Conservation (phyloP, 108 stramenopile genomes). For the Skeletonema potamos region DNA sequence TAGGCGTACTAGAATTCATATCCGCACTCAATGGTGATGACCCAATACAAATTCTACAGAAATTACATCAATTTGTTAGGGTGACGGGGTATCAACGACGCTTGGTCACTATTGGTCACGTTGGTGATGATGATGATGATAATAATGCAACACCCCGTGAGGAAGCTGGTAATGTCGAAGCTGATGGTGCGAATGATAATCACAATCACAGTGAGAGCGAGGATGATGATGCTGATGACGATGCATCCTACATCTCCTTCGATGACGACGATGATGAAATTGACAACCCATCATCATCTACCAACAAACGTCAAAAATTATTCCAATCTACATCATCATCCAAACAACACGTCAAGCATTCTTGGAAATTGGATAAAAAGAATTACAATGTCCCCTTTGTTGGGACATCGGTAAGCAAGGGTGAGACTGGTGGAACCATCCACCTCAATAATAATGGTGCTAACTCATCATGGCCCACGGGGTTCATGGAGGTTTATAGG, state of each 20-base stretch:
- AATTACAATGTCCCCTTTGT: slow-evolving; percentile 83
- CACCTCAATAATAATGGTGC: slow-evolving; percentile 15
- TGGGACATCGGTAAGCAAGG: slow-evolving; percentile 74
- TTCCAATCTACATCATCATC: neutral
- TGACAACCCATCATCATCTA: slow-evolving; percentile 4
- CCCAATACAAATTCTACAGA: slow-evolving; percentile 49
- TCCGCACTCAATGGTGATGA: slow-evolving; percentile 81
- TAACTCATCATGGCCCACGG: slow-evolving; percentile 70
- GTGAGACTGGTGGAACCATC: slow-evolving; percentile 48
- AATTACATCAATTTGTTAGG: slow-evolving; percentile 52
- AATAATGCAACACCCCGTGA: neutral
- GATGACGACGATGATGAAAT: slow-evolving; percentile 30
- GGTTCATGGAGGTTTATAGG: slow-evolving; percentile 73
- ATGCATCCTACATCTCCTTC: neutral
- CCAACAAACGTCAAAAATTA: slow-evolving; percentile 14
- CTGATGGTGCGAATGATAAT: slow-evolving; percentile 13
- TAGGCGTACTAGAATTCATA: slow-evolving; percentile 78
- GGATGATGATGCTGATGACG: slow-evolving; percentile 8
- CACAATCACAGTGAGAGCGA: too few species aligned
- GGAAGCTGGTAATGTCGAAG: neutral
- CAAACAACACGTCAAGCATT: slow-evolving; percentile 35
- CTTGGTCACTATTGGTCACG: slow-evolving; percentile 42
- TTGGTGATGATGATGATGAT: neutral
- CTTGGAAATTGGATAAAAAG: slow-evolving; percentile 77
- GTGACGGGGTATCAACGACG: slow-evolving; percentile 50